These are phyloP conservation scores for Solanum hybrid DNA, from an alignment of 305 asterid species.

Conservation along the genomic window DNA sequence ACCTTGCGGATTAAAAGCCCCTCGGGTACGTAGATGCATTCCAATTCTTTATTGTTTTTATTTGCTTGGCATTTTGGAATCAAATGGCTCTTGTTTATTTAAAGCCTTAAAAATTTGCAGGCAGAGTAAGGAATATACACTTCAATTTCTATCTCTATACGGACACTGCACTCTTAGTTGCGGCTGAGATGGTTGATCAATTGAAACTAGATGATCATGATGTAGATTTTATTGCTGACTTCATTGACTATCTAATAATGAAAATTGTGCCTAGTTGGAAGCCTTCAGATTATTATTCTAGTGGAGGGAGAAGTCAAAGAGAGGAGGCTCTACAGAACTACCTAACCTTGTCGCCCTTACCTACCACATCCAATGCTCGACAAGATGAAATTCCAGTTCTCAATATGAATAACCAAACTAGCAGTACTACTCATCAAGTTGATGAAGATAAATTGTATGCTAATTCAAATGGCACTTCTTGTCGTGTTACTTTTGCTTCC, in stretches of 20 bases:
- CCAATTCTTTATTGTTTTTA: neutral
- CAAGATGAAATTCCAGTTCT: conserved; percentile 10
- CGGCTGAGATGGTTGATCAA: conserved; percentile 79
- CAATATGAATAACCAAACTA: conserved; percentile 8
- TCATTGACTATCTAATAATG: conserved; percentile 47
- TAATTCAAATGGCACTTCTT: conserved; percentile 6
- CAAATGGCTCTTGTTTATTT: neutral
- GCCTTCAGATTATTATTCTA: conserved; percentile 23
- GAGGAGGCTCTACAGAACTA: conserved; percentile 9
- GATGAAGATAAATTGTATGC: conserved; percentile 8
- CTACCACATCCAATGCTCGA: conserved; percentile 19
- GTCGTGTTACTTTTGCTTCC: conserved; percentile 12
- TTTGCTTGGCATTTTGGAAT: neutral
- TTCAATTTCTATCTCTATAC: conserved; percentile 50
- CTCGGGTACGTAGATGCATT: conserved; percentile 27
- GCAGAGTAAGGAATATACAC: conserved; percentile 42
- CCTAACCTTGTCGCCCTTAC: conserved; percentile 7
- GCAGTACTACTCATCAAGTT: neutral
- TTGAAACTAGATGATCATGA: conserved; percentile 56
- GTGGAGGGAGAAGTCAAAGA: conserved; percentile 18
- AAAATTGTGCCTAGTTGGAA: conserved; percentile 48
- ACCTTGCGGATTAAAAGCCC: conserved; percentile 44
- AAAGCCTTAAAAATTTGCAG: conserved; percentile 20
- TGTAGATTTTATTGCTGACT: conserved; percentile 60
- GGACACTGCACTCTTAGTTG: conserved; percentile 67